A percentile compares a stretch with the other conserved stretches of the same genome.
Conservation (phyloP, 2,329 filamentous ascomycete genomes). For the Plenodomus lindquistii region DNA sequence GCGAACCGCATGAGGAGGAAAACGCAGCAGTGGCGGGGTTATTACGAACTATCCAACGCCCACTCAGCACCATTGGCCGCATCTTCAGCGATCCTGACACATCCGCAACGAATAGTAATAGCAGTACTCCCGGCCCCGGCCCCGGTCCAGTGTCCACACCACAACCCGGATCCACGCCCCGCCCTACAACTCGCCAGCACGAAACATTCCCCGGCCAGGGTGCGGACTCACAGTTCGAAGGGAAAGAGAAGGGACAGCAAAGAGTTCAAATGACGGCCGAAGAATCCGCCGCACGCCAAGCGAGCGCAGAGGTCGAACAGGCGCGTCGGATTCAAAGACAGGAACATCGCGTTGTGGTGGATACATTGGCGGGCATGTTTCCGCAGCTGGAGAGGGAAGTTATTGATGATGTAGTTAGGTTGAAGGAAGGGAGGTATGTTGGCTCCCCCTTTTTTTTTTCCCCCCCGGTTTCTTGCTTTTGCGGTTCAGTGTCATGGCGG, state of each 20-base stretch:
- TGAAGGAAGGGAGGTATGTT: constrained; percentile 89
- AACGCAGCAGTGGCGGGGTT: constrained; percentile 81
- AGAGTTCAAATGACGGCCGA: constrained; percentile 66
- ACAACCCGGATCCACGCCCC: constrained; percentile 51
- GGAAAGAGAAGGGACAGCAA: constrained; percentile 20
- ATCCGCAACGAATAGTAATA: constrained; percentile 15
- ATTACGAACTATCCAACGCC: constrained; percentile 86
- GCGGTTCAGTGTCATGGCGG: too few relatives aligned
- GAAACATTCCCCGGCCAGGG: constrained; percentile 30
- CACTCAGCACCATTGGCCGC: constrained; percentile 86
- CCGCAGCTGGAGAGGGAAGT: constrained; percentile 91
- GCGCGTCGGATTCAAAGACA: constrained; percentile 78
- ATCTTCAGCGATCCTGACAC: constrained; percentile 80
- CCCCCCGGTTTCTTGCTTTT: too few relatives aligned
- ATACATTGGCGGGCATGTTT: constrained; percentile 95
- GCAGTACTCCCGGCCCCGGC: not conserved
- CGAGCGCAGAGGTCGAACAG: constrained; percentile 86
- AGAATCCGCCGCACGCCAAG: constrained; percentile 86
- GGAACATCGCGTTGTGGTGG: constrained; percentile 89
- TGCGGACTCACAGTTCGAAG: constrained; percentile 4
- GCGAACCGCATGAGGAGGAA: constrained; percentile 62
- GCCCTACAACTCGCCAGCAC: constrained; percentile 50
- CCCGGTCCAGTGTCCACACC: constrained; percentile 51
- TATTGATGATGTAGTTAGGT: constrained; percentile 93
- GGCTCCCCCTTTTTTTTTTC: not conserved